These are phyloP conservation scores for Nigrospora oryzae DNA, from an alignment of 2,329 filamentous ascomycete genomes.

Conservation along the genomic window DNA sequence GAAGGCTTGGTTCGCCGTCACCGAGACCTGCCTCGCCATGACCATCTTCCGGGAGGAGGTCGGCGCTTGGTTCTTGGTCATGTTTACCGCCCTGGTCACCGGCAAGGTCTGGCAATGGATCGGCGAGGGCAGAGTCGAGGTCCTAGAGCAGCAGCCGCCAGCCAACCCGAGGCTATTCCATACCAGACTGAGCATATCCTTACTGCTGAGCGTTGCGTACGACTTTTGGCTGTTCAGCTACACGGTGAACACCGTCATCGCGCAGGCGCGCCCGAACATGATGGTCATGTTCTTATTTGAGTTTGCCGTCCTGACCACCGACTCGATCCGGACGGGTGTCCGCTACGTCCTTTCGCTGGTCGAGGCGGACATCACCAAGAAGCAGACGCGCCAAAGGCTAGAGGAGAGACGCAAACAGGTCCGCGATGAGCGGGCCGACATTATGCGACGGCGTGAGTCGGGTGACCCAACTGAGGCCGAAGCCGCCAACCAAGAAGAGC, in stretches of 20 bases:
- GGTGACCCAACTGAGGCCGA: constrained; percentile 38
- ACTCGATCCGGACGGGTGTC: constrained; percentile 68
- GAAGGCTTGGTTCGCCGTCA: constrained; percentile 95
- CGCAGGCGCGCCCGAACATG: constrained; percentile 89
- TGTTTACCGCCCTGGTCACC: constrained; percentile 88
- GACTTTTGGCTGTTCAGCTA: constrained; percentile 75
- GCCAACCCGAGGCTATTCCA: constrained; percentile 86
- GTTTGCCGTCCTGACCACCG: constrained; percentile 78
- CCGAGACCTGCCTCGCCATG: constrained; percentile 95
- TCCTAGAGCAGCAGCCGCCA: constrained; percentile 90
- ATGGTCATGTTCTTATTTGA: constrained; percentile 99
- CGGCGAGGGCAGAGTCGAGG: constrained; percentile 85
- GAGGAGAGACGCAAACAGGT: constrained; percentile 62
- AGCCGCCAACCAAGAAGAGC: constrained; percentile 35
- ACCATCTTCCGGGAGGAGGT: constrained; percentile 96
- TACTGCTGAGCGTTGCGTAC: constrained; percentile 72
- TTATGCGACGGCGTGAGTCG: constrained; percentile 37
- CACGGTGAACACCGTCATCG: constrained; percentile 72
- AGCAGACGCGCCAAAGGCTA: constrained; percentile 64
- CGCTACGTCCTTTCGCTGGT: constrained; percentile 73
- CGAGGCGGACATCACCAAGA: constrained; percentile 66
- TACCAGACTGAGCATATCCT: constrained; percentile 66
- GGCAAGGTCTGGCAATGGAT: constrained; percentile 99
- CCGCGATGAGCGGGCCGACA: constrained; percentile 45
- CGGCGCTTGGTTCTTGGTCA: constrained; percentile 87